A percentile compares a stretch with the other conserved stretches of the same genome.
These are phyloP conservation scores for Erysimum pusillum DNA, from an alignment of 441 rosid genomes.

Conservation along the genomic window DNA sequence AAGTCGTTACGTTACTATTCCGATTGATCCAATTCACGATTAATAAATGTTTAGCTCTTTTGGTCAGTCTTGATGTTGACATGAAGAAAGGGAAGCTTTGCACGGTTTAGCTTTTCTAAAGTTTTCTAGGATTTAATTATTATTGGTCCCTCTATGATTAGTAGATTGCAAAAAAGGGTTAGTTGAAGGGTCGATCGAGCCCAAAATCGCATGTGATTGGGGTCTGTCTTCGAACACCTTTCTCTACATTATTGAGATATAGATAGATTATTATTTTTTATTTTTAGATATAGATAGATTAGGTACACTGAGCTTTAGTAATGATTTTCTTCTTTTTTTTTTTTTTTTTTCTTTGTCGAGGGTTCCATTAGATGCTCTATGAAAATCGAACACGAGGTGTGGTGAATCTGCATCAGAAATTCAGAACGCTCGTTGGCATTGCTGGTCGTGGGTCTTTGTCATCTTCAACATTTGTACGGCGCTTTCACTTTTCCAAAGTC, in stretches of 20 bases:
- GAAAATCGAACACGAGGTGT: slow-evolving; percentile 37
- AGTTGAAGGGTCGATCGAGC: slow-evolving; percentile 31
- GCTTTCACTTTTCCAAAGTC: slow-evolving; percentile 18
- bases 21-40: slow-evolving; percentile 28
- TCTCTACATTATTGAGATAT: slow-evolving; percentile 39
- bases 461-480: slow-evolving; percentile 33
- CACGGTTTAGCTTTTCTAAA: slow-evolving; percentile 44
- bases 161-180: slow-evolving; percentile 29
- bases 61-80: slow-evolving; percentile 46
- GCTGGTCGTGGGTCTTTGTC: slow-evolving; percentile 47
- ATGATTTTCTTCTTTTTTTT: slow-evolving; percentile 20
- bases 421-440: slow-evolving; percentile 44
- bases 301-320: slow-evolving; percentile 38
- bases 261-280: background rate
- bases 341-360: slow-evolving; percentile 4
- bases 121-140: slow-evolving; percentile 34
- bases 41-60: slow-evolving; percentile 36
- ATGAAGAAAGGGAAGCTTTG: slow-evolving; percentile 43
- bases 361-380: slow-evolving; percentile 37
- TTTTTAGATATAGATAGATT: slow-evolving; percentile 20
- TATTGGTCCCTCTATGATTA: slow-evolving; percentile 34
- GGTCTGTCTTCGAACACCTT: slow-evolving; percentile 42
- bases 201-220: slow-evolving; percentile 42
- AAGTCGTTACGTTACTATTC: slow-evolving; percentile 40
- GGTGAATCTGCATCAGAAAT: slow-evolving; percentile 30